phyloP scores from a whole-genome alignment of 202 grass and related monocot genomes.

The Dendrocalamus latiflorus region DNA sequence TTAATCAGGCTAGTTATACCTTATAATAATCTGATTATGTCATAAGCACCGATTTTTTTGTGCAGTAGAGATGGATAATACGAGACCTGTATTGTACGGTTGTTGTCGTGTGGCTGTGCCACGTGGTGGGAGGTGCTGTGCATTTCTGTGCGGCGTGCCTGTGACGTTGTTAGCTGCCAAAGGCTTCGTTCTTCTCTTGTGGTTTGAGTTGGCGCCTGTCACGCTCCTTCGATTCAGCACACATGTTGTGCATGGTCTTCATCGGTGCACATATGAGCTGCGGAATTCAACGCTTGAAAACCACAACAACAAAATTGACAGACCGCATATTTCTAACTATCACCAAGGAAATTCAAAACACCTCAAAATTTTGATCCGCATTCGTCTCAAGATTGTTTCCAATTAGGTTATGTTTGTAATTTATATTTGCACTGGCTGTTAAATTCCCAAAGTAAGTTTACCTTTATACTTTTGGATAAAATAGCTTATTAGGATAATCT shows the following conservation, averaged over 20 bases:
- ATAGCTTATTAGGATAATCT: not conserved
- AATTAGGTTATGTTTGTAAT: no score
- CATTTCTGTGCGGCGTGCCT: not conserved
- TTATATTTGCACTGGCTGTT: not conserved
- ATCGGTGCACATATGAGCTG: not conserved
- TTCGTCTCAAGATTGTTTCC: not conserved
- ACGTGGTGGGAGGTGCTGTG: not conserved
- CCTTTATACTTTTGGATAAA: not conserved
- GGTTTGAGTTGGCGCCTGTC: not conserved
- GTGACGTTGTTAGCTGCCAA: not conserved
- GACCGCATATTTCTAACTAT: not conserved
- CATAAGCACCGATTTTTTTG: no score
- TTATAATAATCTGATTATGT: no score
- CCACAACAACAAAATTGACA: not conserved
- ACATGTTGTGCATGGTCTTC: not conserved
- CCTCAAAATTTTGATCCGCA: not conserved
- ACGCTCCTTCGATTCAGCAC: not conserved
- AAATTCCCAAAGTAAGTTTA: no score
- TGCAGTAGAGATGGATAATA: not conserved
- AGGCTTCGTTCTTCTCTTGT: not conserved
- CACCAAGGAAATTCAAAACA: not conserved
- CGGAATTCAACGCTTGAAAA: not conserved
- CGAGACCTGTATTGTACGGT: not conserved
- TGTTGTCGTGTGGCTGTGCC: not conserved
- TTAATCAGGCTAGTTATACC: no score